These are phyloP conservation scores for Paracoccidioides brasiliensis DNA, from an alignment of 2,329 filamentous ascomycete genomes.

Conservation along the genomic window DNA sequence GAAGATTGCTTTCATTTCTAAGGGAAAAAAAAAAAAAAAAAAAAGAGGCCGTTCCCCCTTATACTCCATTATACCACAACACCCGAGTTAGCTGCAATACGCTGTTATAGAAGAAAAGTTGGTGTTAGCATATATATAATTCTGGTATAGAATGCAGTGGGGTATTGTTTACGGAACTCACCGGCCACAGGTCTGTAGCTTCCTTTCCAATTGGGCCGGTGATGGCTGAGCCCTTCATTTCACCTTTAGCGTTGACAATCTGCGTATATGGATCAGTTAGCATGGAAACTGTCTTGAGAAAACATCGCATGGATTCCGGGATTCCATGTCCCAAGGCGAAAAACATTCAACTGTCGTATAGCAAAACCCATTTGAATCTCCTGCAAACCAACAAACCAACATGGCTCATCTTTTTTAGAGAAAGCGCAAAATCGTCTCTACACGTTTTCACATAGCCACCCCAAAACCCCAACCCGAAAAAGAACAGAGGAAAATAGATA, in stretches of 20 bases:
- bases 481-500: slow-evolving; percentile 4
- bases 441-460: background rate
- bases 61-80: slow-evolving; percentile 90
- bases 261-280: slow-evolving; percentile 25
- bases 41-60: background rate
- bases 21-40: background rate
- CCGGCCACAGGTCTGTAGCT: slow-evolving; percentile 98
- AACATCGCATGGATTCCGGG: background rate
- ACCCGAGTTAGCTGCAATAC: slow-evolving; percentile 99
- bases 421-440: too few relatives aligned
- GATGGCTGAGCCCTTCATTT: slow-evolving; percentile 99
- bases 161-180: slow-evolving; percentile 39
- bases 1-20: slow-evolving; percentile 9
- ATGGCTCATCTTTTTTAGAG: too few relatives aligned
- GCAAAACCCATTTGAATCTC: too few relatives aligned
- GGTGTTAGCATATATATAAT: slow-evolving; percentile 21
- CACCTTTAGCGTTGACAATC: slow-evolving; percentile 99
- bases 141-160: background rate
- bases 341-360: background rate
- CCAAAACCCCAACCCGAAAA: background rate
- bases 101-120: slow-evolving; percentile 36
- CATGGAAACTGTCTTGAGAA: background rate
- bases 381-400: too few relatives aligned
- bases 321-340: background rate
- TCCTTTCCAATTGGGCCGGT: slow-evolving; percentile 99